Base-by-base conservation (phyloP, 192 early-diverging fungal species). In the Coemansia sp. region DNA sequence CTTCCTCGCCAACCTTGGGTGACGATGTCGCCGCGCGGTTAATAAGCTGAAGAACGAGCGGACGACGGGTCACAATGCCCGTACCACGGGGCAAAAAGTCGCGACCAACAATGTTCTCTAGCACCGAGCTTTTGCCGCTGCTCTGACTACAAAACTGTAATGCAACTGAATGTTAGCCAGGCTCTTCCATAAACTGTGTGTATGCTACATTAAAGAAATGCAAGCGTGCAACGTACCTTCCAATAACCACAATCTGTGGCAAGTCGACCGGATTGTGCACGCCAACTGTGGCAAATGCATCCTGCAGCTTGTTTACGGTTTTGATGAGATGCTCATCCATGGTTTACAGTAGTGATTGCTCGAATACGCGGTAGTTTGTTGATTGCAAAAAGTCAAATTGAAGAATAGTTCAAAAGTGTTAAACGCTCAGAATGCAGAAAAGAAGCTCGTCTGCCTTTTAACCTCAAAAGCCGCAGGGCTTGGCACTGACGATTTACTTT, bases 51-150 rank as follows among this genome's bases (percentile, higher is more conserved):
- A 99, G 88, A 12, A 95, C 74, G 66, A 99, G 85, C 37, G 97
- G 97, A 27, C 97, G 88, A 57, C 97, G 89, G 47, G 97, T 99
- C 41, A 99, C 97, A 70, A 99, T 99, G 25, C 95, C 95, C 14
- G 89, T 91, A 23, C 97, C 97, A 68, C 98, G 86, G 51, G 98
- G 98, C 63, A 99, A 73, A 84, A 99, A 99, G 85, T 99, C 98
- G 59, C 93, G 84, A 21, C 98, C 98, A 22, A 99, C 98, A 88
- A 99, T 95, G 77, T 99, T 99, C 63, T 99, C 98, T 27, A 99
- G 87, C 24, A 99, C 98, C 12, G 95, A 97, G 68, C 89, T 92
- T 81, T 99, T 99, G 29, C 98, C 98, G 80, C 86, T 88, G 60
- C 87, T 88, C 75, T 93, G 91, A 45, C 89, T 90, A 72, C 59